Conservation (phyloP, 345 rosid species). For the Dovyalis caffra region DNA sequence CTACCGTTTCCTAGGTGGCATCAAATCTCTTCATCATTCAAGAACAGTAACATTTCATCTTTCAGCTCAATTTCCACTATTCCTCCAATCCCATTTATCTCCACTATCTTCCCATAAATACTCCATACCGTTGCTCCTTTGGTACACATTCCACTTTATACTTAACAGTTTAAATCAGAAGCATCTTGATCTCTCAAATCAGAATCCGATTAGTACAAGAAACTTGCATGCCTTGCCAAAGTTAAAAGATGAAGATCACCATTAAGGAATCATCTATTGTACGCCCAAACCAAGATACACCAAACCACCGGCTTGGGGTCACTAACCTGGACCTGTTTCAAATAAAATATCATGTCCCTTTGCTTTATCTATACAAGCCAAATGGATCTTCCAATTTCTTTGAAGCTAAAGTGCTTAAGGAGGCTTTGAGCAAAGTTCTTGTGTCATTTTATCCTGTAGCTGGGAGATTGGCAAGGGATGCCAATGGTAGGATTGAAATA, state of each 20-base stretch:
- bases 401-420: neutral
- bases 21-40: no score
- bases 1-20: no score
- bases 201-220: no score
- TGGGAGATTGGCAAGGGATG: slow-evolving; percentile 15
- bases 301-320: slow-evolving; percentile 26
- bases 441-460: slow-evolving; percentile 20
- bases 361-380: slow-evolving; percentile 31
- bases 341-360: slow-evolving; percentile 21
- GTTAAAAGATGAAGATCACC: slow-evolving; percentile 24
- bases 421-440: slow-evolving; percentile 11
- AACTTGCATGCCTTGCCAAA: no score
- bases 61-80: no score
- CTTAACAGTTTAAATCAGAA: no score
- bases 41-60: no score
- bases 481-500: slow-evolving; percentile 1
- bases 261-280: slow-evolving; percentile 32
- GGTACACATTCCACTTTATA: no score
- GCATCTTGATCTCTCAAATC: no score
- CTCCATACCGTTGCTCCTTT: no score
- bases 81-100: no score
- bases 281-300: slow-evolving; percentile 33
- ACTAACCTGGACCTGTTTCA: slow-evolving; percentile 36
- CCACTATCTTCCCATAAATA: no score
- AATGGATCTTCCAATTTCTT: slow-evolving; percentile 16